These are phyloP conservation scores for Astrothelium macrocarpum DNA, from an alignment of 495 filamentous ascomycete species.

Conservation along the genomic window DNA sequence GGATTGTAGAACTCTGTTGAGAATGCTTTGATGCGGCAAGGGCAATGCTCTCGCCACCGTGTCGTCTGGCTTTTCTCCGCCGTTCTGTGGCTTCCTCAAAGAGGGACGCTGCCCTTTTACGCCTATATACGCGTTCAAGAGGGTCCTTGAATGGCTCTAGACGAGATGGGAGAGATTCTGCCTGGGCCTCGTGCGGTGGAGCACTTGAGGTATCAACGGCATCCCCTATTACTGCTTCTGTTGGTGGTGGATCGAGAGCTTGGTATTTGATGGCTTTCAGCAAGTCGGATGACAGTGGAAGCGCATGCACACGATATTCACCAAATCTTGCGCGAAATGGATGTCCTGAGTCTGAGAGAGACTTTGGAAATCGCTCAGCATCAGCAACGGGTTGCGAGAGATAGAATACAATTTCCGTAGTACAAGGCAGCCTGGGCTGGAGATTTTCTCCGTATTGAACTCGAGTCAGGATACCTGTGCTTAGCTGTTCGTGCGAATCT, in stretches of 20 bases:
- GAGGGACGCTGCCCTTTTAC: conserved; percentile 44
- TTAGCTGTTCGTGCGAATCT: conserved; percentile 11
- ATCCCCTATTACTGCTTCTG: conserved; percentile 9
- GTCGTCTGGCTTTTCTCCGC: conserved; percentile 43
- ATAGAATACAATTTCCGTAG: conserved; percentile 50
- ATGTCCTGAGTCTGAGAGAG: conserved; percentile 34
- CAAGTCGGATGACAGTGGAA: conserved; percentile 34
- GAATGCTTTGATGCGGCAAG: conserved; percentile 40
- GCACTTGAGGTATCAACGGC: conserved; percentile 5
- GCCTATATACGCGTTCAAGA: conserved; percentile 37
- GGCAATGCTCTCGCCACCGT: conserved; percentile 47
- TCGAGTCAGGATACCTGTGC: conserved; percentile 14
- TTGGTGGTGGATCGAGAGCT: conserved; percentile 9
- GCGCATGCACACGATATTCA: conserved; percentile 26
- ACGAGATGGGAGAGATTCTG: conserved; percentile 19
- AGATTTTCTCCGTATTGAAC: neutral
- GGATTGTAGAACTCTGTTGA: neutral
- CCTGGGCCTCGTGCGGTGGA: conserved; percentile 7
- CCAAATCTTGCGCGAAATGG: neutral
- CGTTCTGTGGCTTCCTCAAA: conserved; percentile 54
- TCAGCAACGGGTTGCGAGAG: conserved; percentile 21
- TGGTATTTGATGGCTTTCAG: neutral
- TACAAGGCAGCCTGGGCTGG: conserved; percentile 9
- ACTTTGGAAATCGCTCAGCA: conserved; percentile 30
- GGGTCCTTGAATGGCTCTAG: conserved; percentile 3